These are phyloP conservation scores for Russula sp. DNA, from an alignment of 768 basidiomycete species.

Conservation along the genomic window DNA sequence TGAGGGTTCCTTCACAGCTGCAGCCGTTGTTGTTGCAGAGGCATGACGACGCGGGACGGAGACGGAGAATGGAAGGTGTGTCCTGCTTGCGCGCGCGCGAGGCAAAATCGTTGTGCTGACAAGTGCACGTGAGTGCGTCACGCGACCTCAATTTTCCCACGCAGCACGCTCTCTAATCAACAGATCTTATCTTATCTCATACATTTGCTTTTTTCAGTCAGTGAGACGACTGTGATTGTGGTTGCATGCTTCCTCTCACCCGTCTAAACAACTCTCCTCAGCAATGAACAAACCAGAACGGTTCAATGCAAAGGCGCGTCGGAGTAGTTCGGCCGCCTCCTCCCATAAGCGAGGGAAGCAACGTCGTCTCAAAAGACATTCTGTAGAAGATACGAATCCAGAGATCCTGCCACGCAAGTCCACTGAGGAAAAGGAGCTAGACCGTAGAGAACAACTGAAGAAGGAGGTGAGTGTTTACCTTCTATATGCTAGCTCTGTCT, in stretches of 20 bases:
- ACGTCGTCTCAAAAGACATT: constrained; percentile 5
- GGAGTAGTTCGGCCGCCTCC: constrained; percentile 55
- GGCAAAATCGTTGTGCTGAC: neutral
- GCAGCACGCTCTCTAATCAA: neutral
- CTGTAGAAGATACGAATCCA: constrained; percentile 27
- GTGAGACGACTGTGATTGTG: neutral
- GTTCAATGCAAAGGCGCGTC: constrained; percentile 62
- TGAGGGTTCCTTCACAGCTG: neutral
- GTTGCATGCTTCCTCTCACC: neutral
- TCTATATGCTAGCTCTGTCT: neutral
- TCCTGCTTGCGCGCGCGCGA: neutral
- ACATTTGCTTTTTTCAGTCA: neutral
- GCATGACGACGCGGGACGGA: constrained; percentile 18
- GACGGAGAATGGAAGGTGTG: neutral
- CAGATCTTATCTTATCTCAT: neutral
- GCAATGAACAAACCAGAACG: constrained; percentile 33
- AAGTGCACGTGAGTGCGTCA: no score
- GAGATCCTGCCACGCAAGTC: constrained; percentile 35
- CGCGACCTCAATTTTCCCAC: no score
- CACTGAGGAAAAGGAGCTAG: constrained; percentile 33
- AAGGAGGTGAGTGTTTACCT: constrained; percentile 33
- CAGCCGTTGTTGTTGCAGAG: constrained; percentile 16
- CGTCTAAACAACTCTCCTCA: neutral
- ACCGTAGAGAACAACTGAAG: constrained; percentile 33
- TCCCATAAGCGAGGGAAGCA: constrained; percentile 59